A percentile compares a stretch with the other conserved stretches of the same genome.
Evolutionary conservation across 345 rosid genomes (phyloP).

Genomic region (Firmiana major): DNA sequence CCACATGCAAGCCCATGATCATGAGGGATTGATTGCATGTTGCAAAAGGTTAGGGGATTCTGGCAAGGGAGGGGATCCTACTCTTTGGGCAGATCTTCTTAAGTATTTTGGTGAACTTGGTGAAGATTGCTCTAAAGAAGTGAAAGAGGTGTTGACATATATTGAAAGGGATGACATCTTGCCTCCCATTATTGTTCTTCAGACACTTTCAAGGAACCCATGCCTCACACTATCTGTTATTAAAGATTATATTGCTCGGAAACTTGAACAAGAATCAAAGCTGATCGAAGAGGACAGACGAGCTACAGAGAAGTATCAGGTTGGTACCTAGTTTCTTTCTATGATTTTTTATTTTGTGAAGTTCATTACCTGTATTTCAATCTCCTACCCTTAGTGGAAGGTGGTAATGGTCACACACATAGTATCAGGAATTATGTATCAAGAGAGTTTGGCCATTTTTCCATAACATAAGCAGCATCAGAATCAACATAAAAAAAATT

Average conservation of each 20-base stretch:
- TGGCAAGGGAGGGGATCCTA: conserved; percentile 82
- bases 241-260: conserved; percentile 90
- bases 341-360: background rate
- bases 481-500: background rate
- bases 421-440: background rate
- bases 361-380: background rate
- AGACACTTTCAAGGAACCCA: conserved; percentile 84
- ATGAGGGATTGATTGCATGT: conserved; percentile 89
- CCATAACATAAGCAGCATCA: background rate
- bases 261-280: conserved; percentile 93
- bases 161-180: conserved; percentile 91
- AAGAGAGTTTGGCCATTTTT: background rate
- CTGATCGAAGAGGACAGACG: conserved; percentile 90
- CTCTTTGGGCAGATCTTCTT: conserved; percentile 98
- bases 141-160: conserved; percentile 83
- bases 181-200: conserved; percentile 97
- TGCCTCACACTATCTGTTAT: conserved; percentile 94
- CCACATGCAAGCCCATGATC: conserved; percentile 97
- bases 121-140: conserved; percentile 97
- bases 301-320: conserved; percentile 95
- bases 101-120: conserved; percentile 98
- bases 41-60: conserved; percentile 95
- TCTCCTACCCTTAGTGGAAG: background rate
- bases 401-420: background rate
- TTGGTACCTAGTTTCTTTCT: conserved; percentile 23